Base-by-base conservation (phyloP, 2,329 filamentous ascomycete species). In the Xylariales sp. region DNA sequence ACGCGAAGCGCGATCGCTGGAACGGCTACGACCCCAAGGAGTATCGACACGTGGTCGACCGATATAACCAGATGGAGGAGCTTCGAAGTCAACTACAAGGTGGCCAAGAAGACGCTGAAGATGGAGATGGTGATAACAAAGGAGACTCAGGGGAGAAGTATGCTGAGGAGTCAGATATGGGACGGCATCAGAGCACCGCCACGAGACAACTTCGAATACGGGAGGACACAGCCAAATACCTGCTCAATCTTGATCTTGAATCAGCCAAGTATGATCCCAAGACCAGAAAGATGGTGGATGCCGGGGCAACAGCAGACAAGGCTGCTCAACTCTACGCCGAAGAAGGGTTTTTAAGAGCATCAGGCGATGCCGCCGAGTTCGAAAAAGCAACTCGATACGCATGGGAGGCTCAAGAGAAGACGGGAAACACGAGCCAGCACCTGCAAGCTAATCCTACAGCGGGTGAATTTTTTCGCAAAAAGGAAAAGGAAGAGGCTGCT, bases 201-300 rank as follows among this genome's bases (percentile, higher is more conserved):
- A 95, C 93, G 2, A 78, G 89, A 41, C 94, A 97, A 56, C 72
- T 98, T 40, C 81, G 93, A 46, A 81, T 98, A 59, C 79, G 93
- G 60, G 93, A 98, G 66, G 93, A 98, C 60, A 98, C 93, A 1
- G 93, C 93, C 16, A 97, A 96, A 56, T 98, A 98, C 58, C 72
- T 98, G 3, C 70, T 96, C 7, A 97, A 97, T 56, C 77, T 98
- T 19, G 93, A 98, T 56, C 74, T 95, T 3, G 93, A 98, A 54
- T 96, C 90, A 2, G 93, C 94, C 2, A 94, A 95, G 61, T 98
- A 98, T 64, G 91, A 98, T 55, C 93, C 93, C 0, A 98, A 98
- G 60, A 96, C 90, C 11, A 78, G 93, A 52, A 84, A 86, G 7
- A 88, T 98, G 73, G 85, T 95, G 16, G 88, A 95, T 55, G 81